Base-by-base conservation (phyloP, 495 filamentous ascomycete species). In the Aspergillus saccharolyticus region DNA sequence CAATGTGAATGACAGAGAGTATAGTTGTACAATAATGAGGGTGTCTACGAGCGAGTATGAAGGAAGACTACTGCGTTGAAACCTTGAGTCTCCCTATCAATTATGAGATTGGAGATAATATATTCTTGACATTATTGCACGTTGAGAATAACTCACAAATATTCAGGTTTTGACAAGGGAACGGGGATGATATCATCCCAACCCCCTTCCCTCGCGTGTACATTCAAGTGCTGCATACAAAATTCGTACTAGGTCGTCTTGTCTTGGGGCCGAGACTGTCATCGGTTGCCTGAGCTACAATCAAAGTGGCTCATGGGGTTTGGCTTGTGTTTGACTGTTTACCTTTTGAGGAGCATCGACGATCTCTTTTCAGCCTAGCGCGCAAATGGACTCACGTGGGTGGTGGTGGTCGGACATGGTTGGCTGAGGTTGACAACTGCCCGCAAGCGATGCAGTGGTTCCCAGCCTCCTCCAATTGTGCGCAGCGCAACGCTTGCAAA, bases 391-490 rank as follows among this genome's bases (percentile, higher is more conserved):
- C 57, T 61, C 63, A 66, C 58, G 60, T 70, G 64, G 63, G 24
- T 53, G 28, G 19, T 3, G 58, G 65, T 63, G 59, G 60, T 61
- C 57, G 68, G 62, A 50, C 39, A 60, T 69, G 68, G 65, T 72
- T 73, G 72, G 69, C 53, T 58, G 17, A 59, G 47, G 59, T 52
- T 39, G 45, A 44, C 51, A 28, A 44, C 25, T 24, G 43, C 61
- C n/a, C n/a, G n/a, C n/a, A n/a, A n/a, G n/a, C n/a, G n/a, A 63
- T 63, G 61, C 63, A 53, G 60, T 65, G 33, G 33, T 68, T 68
- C 70, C 73, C 73, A 77, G 73, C 74, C 73, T 72, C 72, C 24
- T 28, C 71, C 55, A 53, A 42, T 39, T 58, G 54, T 70, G 68
- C 66, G 49, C 53, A 54, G 54, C 51, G 64, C 66, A 54, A 56